A percentile compares a stretch with the other conserved stretches of the same genome.
Evolutionary conservation across 1,284 basidiomycete genomes (phyloP).

Genomic region (Heterobasidion annosum): DNA sequence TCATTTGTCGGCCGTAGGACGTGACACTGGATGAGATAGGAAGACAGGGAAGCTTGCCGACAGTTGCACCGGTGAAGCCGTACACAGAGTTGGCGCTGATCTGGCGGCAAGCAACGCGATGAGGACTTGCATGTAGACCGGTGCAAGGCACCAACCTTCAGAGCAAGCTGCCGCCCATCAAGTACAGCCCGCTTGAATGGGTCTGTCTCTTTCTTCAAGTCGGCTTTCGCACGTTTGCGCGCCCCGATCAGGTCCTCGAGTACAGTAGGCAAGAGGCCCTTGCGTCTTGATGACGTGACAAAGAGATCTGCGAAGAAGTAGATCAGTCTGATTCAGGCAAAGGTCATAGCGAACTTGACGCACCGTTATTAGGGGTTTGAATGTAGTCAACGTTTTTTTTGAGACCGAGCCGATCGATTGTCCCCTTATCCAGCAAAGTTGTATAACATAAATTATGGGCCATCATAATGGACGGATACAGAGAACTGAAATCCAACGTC

Average conservation of each 20-base stretch:
- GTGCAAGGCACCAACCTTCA: slow-evolving; percentile 58
- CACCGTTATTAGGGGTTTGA: slow-evolving; percentile 89
- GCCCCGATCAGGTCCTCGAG: slow-evolving; percentile 88
- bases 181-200: slow-evolving; percentile 92
- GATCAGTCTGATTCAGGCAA: not conserved
- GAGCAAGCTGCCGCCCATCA: slow-evolving; percentile 88
- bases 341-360: slow-evolving; percentile 10
- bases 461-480: slow-evolving; percentile 99
- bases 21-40: slow-evolving; percentile 91
- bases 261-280: slow-evolving; percentile 85
- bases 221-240: slow-evolving; percentile 87
- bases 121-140: not conserved
- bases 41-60: slow-evolving; percentile 91
- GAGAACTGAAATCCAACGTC: slow-evolving; percentile 92
- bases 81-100: slow-evolving; percentile 97
- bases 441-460: slow-evolving; percentile 97
- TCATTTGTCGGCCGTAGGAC: slow-evolving; percentile 95
- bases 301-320: slow-evolving; percentile 62
- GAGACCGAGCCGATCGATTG: slow-evolving; percentile 70
- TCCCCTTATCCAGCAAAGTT: slow-evolving; percentile 73
- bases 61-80: slow-evolving; percentile 92
- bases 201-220: slow-evolving; percentile 91
- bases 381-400: slow-evolving; percentile 84
- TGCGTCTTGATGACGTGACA: slow-evolving; percentile 61
- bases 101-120: slow-evolving; percentile 27